Base-by-base conservation (phyloP, 345 rosid species). In the Citrus inodora region DNA sequence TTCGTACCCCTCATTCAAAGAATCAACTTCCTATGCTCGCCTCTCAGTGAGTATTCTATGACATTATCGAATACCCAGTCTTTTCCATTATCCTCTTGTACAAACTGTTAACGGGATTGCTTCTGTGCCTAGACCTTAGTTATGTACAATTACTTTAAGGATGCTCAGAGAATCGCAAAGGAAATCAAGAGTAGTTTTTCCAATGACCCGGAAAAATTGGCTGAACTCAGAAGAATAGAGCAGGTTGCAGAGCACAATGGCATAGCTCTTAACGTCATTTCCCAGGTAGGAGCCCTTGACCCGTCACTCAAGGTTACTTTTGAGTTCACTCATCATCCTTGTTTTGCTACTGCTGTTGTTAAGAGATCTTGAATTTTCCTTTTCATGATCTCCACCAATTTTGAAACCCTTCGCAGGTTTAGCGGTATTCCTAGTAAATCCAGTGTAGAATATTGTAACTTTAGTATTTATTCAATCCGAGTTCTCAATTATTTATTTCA, bases 231-330 rank as follows among this genome's bases (percentile, higher is more conserved):
- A 19, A 86, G 82, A 74, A 62, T 97, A 81, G 99, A 97, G 85
- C 93, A 89, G 87, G 98, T 94, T 1, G 99, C 99, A 2, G 98
- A 92, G 79, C 98, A 90, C 86, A 97, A 97, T 76, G 88, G 89
- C 22, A 81, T 94, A 27, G 99, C 98, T 11, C 78, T 92, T 25
- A 91, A 87, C 70, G 82, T 94, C 70, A 87, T 94, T 73, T 85
- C 88, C 86, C 84, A 71, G 51, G 71, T 88, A 32, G 95, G 92
- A 71, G 74, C 86, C 11, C 77, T 81, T 1, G 98, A 97, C 82
- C 83, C 92, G 2, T 97, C 98, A 0, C 92, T 97, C 1, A 97
- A 90, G 92, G 92, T 94, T 33, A 86, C 94, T 14, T 91, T 94
- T n/a, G 97, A 97, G 86, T 90, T 93, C 88, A 84, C 80, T 58